Percentiles rank a stretch among this genome's conserved stretches.
phyloP scores from a whole-genome alignment of 306 rosid species.

The Purshia tridentata region DNA sequence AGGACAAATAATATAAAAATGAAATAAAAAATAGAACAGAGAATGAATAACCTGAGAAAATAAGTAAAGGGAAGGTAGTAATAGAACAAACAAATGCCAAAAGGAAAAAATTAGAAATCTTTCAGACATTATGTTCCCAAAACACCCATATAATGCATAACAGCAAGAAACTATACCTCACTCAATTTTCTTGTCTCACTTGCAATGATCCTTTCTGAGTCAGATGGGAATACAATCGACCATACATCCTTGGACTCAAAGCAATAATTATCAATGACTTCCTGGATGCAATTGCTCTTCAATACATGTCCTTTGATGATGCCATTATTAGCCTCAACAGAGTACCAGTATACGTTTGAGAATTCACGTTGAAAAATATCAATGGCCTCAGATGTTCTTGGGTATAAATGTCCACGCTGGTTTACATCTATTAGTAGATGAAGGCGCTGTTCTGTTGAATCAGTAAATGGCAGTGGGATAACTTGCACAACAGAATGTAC shows the following conservation, averaged over 20 bases:
- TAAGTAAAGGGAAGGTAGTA: neutral
- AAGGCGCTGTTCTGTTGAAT: slow-evolving; percentile 85
- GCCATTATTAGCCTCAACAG: slow-evolving; percentile 74
- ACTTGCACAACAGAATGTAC: slow-evolving; percentile 64
- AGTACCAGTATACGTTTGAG: slow-evolving; percentile 90
- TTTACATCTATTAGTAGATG: slow-evolving; percentile 72
- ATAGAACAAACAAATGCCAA: neutral
- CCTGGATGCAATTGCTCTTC: slow-evolving; percentile 56
- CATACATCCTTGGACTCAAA: slow-evolving; percentile 77
- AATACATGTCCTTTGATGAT: slow-evolving; percentile 81
- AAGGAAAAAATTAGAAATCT: neutral
- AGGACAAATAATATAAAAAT: neutral
- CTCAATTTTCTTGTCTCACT: slow-evolving; percentile 66
- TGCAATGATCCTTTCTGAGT: slow-evolving; percentile 85
- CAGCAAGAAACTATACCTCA: slow-evolving; percentile 52
- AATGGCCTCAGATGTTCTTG: slow-evolving; percentile 79
- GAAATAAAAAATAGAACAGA: neutral
- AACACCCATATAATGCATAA: neutral
- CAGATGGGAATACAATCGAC: slow-evolving; percentile 86
- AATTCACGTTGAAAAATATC: slow-evolving; percentile 61
- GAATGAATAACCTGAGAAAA: neutral
- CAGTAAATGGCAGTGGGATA: slow-evolving; percentile 81
- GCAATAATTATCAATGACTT: slow-evolving; percentile 63
- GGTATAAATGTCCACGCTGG: slow-evolving; percentile 69
- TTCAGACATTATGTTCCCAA: neutral